Conservation (phyloP, 768 basidiomycete genomes). For the Amanita rubescens region DNA sequence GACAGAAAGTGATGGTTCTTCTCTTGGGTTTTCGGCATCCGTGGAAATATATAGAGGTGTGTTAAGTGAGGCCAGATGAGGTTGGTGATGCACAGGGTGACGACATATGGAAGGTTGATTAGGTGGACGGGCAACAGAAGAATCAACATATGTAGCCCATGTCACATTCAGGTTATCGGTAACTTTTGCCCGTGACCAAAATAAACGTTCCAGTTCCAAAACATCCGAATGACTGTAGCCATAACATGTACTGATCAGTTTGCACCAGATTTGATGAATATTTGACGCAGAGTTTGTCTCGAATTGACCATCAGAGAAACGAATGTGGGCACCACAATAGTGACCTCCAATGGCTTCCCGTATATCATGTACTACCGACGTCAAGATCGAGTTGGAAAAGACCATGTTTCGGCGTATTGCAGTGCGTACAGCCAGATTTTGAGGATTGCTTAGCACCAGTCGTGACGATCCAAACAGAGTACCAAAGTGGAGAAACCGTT, state of each 20-base stretch:
- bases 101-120: neutral
- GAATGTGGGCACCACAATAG: slow-evolving; percentile 61
- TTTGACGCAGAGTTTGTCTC: slow-evolving; percentile 31
- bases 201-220: slow-evolving; percentile 19
- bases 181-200: slow-evolving; percentile 6
- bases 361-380: slow-evolving; percentile 36
- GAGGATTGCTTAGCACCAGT: slow-evolving; percentile 38
- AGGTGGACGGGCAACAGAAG: neutral
- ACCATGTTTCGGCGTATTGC: slow-evolving; percentile 50
- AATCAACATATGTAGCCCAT: neutral
- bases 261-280: slow-evolving; percentile 47
- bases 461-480: slow-evolving; percentile 74
- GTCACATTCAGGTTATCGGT: slow-evolving; percentile 6
- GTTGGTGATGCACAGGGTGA: slow-evolving; percentile 22
- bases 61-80: slow-evolving; percentile 33
- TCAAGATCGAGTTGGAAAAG: slow-evolving; percentile 43
- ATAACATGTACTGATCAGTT: slow-evolving; percentile 33
- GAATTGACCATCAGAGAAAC: slow-evolving; percentile 65
- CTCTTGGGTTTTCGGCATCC: slow-evolving; percentile 35
- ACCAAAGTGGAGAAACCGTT: slow-evolving; percentile 61
- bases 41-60: slow-evolving; percentile 62
- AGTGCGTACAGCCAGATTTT: slow-evolving; percentile 35
- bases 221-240: slow-evolving; percentile 3
- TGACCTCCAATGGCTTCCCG: slow-evolving; percentile 30
- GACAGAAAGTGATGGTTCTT: slow-evolving; percentile 34